Evolutionary conservation across 345 rosid genomes (phyloP), one percentile per base, ranked within the genome.

Genomic region (Rhizophora apiculata): DNA sequence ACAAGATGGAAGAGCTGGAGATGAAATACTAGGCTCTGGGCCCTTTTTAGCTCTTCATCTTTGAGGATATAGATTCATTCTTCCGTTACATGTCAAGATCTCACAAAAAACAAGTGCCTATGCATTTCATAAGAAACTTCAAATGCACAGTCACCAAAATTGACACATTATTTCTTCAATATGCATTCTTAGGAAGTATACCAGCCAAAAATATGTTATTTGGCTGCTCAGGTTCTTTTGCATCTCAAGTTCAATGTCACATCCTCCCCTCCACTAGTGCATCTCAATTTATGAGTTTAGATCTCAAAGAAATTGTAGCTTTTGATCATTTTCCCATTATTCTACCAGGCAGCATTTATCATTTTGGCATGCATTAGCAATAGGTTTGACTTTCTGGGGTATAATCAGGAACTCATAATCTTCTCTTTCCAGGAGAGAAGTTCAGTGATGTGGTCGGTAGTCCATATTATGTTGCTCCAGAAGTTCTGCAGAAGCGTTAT

Each of bases 391-490:
- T 56, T 27, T 6, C 6, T 2, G 48, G 6, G 21, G 5, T 55
- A 15, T 8, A 27, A 13, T 11, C 26, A 56, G 19, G 20, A 29
- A 55, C 20, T 37, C 6, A 48, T 26, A 16, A 10, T 48, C 0
- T 69, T 6, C 4, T 34, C 8, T 46, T 62, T 56, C 32, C 68
- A 76, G 80, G 80, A 22, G 75, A 76, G 68, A 76, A 49, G 22
- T 76, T 76, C 52, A 21, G 1, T 39, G 80, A 76, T 57, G 75
- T 76, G 26, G 80, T 76, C 67, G 80, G 80, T 54, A 76, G 80
- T 26, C 80, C 80, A 11, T 76, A 76, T 34, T 76, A 76, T 67
- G 80, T 76, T 19, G 80, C 80, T 53, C 80, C 80, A 30, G 80
- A 76, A 68, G 75, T 76, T 54, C 53, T 76, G 57, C 43, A 24